Conservation (phyloP, 805 yeast species). For the Ogataea nitratoaversa region DNA sequence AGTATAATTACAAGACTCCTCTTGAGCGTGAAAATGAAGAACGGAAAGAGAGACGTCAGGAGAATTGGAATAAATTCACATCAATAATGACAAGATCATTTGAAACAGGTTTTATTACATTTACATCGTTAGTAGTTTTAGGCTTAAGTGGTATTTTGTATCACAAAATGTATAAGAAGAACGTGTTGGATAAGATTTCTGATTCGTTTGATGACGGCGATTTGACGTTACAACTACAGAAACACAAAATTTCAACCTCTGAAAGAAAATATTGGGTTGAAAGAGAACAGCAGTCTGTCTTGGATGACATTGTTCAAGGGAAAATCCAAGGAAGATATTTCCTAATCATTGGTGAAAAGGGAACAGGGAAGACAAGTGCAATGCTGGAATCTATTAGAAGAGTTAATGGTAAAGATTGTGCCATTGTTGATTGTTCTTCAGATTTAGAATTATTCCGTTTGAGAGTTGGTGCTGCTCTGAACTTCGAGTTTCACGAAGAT, state of each 20-base stretch:
- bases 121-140: conserved; percentile 62
- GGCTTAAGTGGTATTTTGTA: conserved; percentile 71
- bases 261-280: conserved; percentile 57
- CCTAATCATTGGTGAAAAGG: conserved; percentile 76
- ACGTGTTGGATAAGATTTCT: conserved; percentile 61
- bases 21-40: neutral
- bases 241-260: conserved; percentile 41
- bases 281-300: conserved; percentile 59
- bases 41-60: conserved; percentile 3
- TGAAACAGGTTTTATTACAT: conserved; percentile 70
- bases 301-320: conserved; percentile 67
- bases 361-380: conserved; percentile 80
- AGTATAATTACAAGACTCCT: conserved; percentile 1
- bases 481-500: conserved; percentile 73
- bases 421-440: conserved; percentile 76
- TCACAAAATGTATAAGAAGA: conserved; percentile 55
- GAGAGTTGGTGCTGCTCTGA: conserved; percentile 69
- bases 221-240: conserved; percentile 55
- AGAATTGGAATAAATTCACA: conserved; percentile 11
- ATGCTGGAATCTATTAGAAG: conserved; percentile 66
- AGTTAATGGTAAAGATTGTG: conserved; percentile 58
- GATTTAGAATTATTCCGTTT: conserved; percentile 78
- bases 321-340: conserved; percentile 64
- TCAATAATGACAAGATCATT: conserved; percentile 38
- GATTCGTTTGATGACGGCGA: conserved; percentile 65